These are phyloP conservation scores for Sonneratia caseolaris DNA, from an alignment of 345 rosid species.

Conservation along the genomic window DNA sequence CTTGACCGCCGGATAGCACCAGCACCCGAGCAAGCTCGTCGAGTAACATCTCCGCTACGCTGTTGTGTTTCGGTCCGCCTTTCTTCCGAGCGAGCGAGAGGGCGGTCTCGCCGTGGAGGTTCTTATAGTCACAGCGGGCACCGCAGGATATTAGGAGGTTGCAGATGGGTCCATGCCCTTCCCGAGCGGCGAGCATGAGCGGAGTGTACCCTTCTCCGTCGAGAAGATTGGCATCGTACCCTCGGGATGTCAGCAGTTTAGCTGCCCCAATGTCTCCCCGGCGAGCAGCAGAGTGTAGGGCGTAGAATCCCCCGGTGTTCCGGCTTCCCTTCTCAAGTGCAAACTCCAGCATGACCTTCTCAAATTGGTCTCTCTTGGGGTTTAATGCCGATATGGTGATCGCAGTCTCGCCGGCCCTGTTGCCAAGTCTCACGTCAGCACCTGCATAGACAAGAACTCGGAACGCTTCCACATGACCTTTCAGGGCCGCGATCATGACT, in stretches of 20 bases:
- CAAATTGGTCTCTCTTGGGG: slow-evolving; percentile 54
- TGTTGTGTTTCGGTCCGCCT: slow-evolving; percentile 15
- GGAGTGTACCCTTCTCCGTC: slow-evolving; percentile 90
- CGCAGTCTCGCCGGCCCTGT: slow-evolving; percentile 68
- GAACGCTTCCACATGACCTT: slow-evolving; percentile 72
- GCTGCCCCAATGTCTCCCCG: slow-evolving; percentile 75
- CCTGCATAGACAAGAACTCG: slow-evolving; percentile 70
- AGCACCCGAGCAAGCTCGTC: slow-evolving; percentile 61
- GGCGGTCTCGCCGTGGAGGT: slow-evolving; percentile 55
- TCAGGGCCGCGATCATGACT: slow-evolving; percentile 76
- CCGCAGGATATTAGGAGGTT: slow-evolving; percentile 55
- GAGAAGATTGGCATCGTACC: slow-evolving; percentile 57
- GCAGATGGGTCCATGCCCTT: slow-evolving; percentile 57
- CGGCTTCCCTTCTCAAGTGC: slow-evolving; percentile 73
- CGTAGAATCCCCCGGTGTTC: slow-evolving; percentile 71
- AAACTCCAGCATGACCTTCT: slow-evolving; percentile 91
- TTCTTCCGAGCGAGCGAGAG: slow-evolving; percentile 42
- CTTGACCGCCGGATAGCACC: slow-evolving; percentile 42
- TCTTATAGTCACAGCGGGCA: slow-evolving; percentile 49
- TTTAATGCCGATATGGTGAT: slow-evolving; percentile 53
- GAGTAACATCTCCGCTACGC: slow-evolving; percentile 43
- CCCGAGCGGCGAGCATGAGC: slow-evolving; percentile 85
- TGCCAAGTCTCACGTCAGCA: slow-evolving; percentile 73
- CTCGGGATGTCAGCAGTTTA: slow-evolving; percentile 46
- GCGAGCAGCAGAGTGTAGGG: slow-evolving; percentile 92